These are phyloP conservation scores for Aquilaria yunnanensis DNA, from an alignment of 345 rosid genomes.

Conservation along the genomic window DNA sequence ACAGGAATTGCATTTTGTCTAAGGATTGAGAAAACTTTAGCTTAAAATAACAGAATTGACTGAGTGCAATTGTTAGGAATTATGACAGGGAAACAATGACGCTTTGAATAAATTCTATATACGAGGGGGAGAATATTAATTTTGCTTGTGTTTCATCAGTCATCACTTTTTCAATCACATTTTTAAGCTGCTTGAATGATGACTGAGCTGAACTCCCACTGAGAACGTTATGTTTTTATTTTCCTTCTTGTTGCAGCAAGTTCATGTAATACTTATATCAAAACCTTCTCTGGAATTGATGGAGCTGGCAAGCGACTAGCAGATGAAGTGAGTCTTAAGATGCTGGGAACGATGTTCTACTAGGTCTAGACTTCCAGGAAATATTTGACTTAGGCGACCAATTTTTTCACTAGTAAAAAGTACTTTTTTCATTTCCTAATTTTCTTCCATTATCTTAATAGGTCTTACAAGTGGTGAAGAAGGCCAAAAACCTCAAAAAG, in stretches of 20 bases:
- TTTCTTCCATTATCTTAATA: conserved; percentile 20
- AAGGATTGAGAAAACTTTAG: too few relatives aligned
- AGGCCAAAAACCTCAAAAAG: conserved; percentile 64
- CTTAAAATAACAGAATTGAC: too few relatives aligned
- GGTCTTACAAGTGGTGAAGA: conserved; percentile 71
- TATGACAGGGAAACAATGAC: too few relatives aligned
- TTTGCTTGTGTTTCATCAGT: too few relatives aligned
- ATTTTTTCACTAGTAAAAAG: neutral
- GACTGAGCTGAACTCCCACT: too few relatives aligned
- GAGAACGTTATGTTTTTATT: neutral
- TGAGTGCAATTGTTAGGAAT: too few relatives aligned
- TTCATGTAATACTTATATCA: conserved; percentile 69
- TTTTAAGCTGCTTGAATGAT: too few relatives aligned
- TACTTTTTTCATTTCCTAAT: neutral
- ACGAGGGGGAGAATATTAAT: too few relatives aligned
- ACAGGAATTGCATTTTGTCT: too few relatives aligned
- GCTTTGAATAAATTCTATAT: too few relatives aligned
- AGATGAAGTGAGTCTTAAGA: conserved; percentile 61
- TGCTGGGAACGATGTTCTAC: neutral
- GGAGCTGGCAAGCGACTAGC: conserved; percentile 97
- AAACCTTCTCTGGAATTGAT: conserved; percentile 81
- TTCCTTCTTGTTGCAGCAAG: conserved; percentile 59
- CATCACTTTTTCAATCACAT: too few relatives aligned
- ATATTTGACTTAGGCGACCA: neutral
- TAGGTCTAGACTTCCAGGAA: neutral